Percentiles rank a stretch among this genome's conserved stretches.
These are phyloP conservation scores for Eimeria praecox DNA, from an alignment of 169 alveolate genomes.

Conservation along the genomic window DNA sequence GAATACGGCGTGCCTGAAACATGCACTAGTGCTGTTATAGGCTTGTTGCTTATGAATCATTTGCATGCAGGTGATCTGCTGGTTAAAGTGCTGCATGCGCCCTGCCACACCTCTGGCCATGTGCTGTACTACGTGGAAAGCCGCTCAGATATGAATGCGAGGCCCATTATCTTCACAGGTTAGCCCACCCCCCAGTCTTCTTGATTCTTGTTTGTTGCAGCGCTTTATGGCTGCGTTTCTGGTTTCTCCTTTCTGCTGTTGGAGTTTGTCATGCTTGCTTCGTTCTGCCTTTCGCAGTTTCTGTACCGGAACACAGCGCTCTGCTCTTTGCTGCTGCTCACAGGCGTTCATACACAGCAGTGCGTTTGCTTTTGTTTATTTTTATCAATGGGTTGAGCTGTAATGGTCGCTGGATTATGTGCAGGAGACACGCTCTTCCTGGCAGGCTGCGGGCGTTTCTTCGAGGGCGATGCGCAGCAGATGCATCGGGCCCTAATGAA, in stretches of 20 bases:
- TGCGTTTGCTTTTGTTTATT: neutral
- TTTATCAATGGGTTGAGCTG: neutral
- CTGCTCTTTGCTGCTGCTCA: neutral
- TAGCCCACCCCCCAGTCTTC: neutral
- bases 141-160: constrained; percentile 71
- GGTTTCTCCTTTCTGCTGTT: neutral
- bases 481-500: constrained; percentile 89
- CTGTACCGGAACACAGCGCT: too few relatives aligned
- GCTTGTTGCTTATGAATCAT: neutral
- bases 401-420: constrained; percentile 1
- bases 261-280: neutral
- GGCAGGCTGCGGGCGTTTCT: constrained; percentile 97
- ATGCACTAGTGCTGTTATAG: too few relatives aligned
- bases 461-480: constrained; percentile 95
- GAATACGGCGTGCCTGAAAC: too few relatives aligned
- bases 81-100: constrained; percentile 92
- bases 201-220: neutral
- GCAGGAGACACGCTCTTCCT: constrained; percentile 97
- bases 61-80: constrained; percentile 84
- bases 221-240: neutral
- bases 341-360: neutral
- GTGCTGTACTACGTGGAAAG: constrained; percentile 91
- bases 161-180: constrained; percentile 81
- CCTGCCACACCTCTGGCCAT: constrained; percentile 98
- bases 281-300: neutral